Percentiles rank a stretch among this genome's conserved stretches.
phyloP scores from a whole-genome alignment of 139 green algal species.

The Chloropicon primus region DNA sequence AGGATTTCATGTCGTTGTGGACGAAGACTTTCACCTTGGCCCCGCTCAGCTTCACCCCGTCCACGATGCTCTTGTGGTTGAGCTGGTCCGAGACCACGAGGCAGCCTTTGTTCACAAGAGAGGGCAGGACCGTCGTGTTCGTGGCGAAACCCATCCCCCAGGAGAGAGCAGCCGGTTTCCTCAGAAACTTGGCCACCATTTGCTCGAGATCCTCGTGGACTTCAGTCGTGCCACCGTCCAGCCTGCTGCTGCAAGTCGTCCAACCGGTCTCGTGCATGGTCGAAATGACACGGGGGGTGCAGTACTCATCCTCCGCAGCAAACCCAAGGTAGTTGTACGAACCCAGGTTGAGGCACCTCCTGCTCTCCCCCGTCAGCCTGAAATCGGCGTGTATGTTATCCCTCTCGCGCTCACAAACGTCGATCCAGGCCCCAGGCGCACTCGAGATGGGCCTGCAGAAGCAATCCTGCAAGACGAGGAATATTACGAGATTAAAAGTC shows the following conservation, averaged over 20 bases:
- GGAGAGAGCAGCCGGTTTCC: constrained; percentile 70
- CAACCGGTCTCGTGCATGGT: constrained; percentile 44
- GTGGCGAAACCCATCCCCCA: constrained; percentile 98
- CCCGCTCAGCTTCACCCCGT: constrained; percentile 58
- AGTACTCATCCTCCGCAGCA: constrained; percentile 79
- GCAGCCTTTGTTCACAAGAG: constrained; percentile 60
- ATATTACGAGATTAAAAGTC: no score
- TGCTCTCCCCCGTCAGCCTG: constrained; percentile 32
- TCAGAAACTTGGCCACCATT: constrained; percentile 67
- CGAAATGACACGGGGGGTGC: constrained; percentile 69
- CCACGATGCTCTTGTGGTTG: constrained; percentile 93
- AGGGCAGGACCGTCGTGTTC: constrained; percentile 81
- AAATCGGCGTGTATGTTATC: neutral
- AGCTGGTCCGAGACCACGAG: constrained; percentile 85
- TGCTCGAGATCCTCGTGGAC: constrained; percentile 73
- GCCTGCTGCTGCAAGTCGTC: constrained; percentile 32
- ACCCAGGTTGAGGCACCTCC: constrained; percentile 81
- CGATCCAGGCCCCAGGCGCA: constrained; percentile 73
- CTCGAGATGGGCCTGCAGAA: constrained; percentile 87
- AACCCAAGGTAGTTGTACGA: constrained; percentile 99
- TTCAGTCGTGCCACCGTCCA: constrained; percentile 34
- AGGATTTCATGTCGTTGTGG: constrained; percentile 71
- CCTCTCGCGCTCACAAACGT: constrained; percentile 61
- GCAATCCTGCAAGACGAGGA: constrained; percentile 61
- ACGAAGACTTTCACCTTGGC: constrained; percentile 71